Percentiles rank a stretch among this genome's conserved stretches.
Evolutionary conservation across 768 basidiomycete species (phyloP).

Genomic region (Amanita muscaria): DNA sequence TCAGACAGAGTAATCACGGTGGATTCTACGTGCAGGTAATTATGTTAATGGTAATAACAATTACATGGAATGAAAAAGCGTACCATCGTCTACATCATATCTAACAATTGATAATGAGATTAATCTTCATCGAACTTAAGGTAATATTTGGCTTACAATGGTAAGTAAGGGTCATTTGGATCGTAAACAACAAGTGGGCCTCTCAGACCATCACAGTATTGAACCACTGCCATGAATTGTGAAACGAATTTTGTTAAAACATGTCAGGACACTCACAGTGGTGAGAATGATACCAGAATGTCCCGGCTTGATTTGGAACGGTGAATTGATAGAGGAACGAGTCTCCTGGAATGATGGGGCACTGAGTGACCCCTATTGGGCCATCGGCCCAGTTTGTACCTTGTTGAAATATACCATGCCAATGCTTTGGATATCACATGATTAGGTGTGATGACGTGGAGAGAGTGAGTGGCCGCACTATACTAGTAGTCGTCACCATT

Average conservation of each 20-base stretch:
- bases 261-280: constrained; percentile 17
- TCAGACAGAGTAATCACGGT: constrained; percentile 45
- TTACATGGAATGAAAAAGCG: background rate
- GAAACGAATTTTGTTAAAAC: background rate
- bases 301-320: constrained; percentile 18
- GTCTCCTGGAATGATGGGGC: constrained; percentile 29
- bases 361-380: constrained; percentile 29
- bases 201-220: constrained; percentile 19
- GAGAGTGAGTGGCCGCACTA: constrained; percentile 13
- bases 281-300: constrained; percentile 26
- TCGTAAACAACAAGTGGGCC: constrained; percentile 18
- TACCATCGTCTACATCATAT: constrained; percentile 21
- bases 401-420: constrained; percentile 41
- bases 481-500: constrained; percentile 31
- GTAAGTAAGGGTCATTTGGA: constrained; percentile 13
- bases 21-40: constrained; percentile 8
- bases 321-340: constrained; percentile 33
- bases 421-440: constrained; percentile 19
- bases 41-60: background rate
- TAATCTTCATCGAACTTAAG: background rate
- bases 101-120: background rate
- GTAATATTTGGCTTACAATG: constrained; percentile 2
- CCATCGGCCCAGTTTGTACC: constrained; percentile 28
- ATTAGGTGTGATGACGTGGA: background rate
- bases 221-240: constrained; percentile 6